phyloP scores from a whole-genome alignment of 75 land plant species.

The Pinus tabuliformis region DNA sequence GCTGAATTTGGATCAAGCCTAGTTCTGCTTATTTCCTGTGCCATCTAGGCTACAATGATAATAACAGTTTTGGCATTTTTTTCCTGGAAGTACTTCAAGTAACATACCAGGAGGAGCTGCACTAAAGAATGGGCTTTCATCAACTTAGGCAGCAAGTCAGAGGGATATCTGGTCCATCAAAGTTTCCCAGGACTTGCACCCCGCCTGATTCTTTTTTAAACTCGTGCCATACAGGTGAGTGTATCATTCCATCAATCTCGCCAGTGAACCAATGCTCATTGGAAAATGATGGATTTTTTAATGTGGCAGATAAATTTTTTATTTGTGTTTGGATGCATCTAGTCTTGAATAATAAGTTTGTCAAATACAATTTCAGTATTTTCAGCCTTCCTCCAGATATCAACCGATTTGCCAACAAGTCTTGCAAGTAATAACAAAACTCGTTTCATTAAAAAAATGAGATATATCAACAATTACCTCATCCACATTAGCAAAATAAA shows the following conservation, averaged over 20 bases:
- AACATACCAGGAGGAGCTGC: neutral
- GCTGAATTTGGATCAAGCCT: no score
- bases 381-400: no score
- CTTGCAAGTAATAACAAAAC: neutral
- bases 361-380: no score
- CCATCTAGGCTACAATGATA: no score
- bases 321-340: no score
- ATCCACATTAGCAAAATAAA: neutral
- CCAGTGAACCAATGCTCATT: no score
- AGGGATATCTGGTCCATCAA: constrained; percentile 5
- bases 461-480: neutral
- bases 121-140: neutral
- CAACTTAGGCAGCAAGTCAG: neutral
- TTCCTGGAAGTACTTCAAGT: neutral
- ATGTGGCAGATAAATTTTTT: no score
- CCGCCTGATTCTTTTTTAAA: neutral
- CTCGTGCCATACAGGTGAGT: no score
- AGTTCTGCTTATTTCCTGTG: no score
- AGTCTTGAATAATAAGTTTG: no score
- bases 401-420: neutral
- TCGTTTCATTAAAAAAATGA: neutral
- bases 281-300: no score
- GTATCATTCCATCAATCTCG: no score
- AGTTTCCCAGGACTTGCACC: neutral
- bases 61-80: neutral